Evolutionary conservation across 106 monocot species (phyloP).

Genomic region (Vanilla planifolia): DNA sequence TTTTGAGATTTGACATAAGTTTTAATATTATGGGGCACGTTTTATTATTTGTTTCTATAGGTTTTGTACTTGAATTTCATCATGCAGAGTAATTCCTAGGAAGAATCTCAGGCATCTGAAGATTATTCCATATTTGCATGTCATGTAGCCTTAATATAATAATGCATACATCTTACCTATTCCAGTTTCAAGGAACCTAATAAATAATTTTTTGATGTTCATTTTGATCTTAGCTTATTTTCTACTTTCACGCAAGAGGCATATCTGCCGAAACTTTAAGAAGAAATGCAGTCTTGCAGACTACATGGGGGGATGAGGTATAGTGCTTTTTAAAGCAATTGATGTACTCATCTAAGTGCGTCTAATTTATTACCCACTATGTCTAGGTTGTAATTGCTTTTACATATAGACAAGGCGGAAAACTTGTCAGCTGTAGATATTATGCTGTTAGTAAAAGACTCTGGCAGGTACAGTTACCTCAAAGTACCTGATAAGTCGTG

Average conservation of each 20-base stretch:
- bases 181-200: not conserved
- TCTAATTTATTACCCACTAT: too few relatives aligned
- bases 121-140: too few relatives aligned
- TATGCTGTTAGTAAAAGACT: constrained; percentile 52
- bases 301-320: constrained; percentile 29
- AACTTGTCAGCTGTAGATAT: constrained; percentile 84
- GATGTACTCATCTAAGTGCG: too few relatives aligned
- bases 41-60: too few relatives aligned
- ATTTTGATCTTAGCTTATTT: constrained; percentile 36
- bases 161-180: too few relatives aligned
- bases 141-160: too few relatives aligned
- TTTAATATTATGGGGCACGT: too few relatives aligned
- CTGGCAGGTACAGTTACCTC: constrained; percentile 53
- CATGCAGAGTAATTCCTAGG: too few relatives aligned
- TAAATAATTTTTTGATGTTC: not conserved
- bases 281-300: constrained; percentile 60
- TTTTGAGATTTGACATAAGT: too few relatives aligned
- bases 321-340: not conserved
- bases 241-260: constrained; percentile 42
- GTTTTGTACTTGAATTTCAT: too few relatives aligned
- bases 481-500: too few relatives aligned
- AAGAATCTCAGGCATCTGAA: too few relatives aligned
- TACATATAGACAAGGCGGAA: constrained; percentile 65
- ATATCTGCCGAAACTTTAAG: constrained; percentile 59
- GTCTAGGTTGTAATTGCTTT: constrained; percentile 78